Base-by-base conservation (phyloP, 2,329 filamentous ascomycete genomes). In the Pseudogymnoascus pannorum region DNA sequence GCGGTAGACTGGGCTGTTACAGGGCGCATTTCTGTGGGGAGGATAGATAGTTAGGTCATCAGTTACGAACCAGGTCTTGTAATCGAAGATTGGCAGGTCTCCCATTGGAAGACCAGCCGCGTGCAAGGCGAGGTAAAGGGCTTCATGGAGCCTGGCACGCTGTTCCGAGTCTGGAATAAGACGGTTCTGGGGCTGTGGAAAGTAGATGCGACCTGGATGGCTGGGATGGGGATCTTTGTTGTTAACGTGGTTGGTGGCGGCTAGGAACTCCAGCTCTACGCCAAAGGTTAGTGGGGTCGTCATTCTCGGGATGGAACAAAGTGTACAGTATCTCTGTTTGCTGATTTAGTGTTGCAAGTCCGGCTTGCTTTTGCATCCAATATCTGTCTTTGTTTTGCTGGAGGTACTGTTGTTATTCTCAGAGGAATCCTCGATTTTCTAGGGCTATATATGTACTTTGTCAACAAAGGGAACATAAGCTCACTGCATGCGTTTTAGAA, bases 201-300 rank as follows among this genome's bases (percentile, higher is more conserved):
- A 29, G 33, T 38, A 20, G 14, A 38, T 40, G 31, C 20, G 22
- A 12, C 36, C 57, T 29, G 31, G 57, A n/a, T 38, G 36, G 12
- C 12, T 3, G 12, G 31, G 33, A 6, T 58, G 36, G 12, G 57
- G 57, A 18, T 40, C 36, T 4, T 16, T 38, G 33, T 38, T 38
- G 24, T 38, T 29, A 9, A 20, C 7, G 24, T 42, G 6, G 35
- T 33, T 51, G 33, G 48, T 11, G 1, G 51, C 61, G 4, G 63
- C 7, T 3, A 60, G 24, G 20, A 69, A 68, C 42, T 71, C 68
- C 2, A 68, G 31, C 38, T 71, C 69, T 14, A 70, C 58, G 8
- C 69, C 68, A 36, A 70, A 71, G 9, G 67, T 66, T 11, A 64
- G 40, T 36, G 48, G 48, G 6, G 48, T 54, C 26, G 48, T 18